Evolutionary conservation across 2,329 filamentous ascomycete genomes (phyloP).

Genomic region (Aspergillus amoenus): DNA sequence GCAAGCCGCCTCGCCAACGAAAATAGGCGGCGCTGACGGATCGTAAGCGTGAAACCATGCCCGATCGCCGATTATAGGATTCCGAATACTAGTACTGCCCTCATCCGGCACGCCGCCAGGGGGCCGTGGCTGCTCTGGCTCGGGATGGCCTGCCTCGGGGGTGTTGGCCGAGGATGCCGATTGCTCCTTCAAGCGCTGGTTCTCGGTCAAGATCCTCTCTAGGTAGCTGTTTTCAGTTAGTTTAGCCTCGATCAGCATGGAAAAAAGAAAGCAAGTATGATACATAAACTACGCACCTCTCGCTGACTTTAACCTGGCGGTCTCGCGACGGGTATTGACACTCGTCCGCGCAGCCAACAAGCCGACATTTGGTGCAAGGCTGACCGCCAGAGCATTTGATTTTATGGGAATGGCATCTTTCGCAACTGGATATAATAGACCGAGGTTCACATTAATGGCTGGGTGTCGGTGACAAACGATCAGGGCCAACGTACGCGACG

Average conservation of each 20-base stretch:
- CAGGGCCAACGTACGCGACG: conserved; percentile 27
- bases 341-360: conserved; percentile 37
- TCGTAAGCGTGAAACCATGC: conserved; percentile 39
- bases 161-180: conserved; percentile 27
- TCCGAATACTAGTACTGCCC: conserved; percentile 29
- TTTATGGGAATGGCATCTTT: conserved; percentile 48
- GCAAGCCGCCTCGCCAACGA: conserved; percentile 41
- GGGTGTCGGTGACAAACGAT: not conserved
- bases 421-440: conserved; percentile 30
- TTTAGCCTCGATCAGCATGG: not conserved
- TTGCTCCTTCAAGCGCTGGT: conserved; percentile 31
- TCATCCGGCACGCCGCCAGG: conserved; percentile 24
- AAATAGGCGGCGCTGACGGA: conserved; percentile 36
- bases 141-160: conserved; percentile 22
- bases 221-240: conserved; percentile 26
- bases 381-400: conserved; percentile 49
- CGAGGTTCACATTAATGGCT: not conserved
- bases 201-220: conserved; percentile 34
- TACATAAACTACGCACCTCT: conserved; percentile 24
- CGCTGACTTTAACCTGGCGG: conserved; percentile 42
- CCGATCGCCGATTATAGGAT: conserved; percentile 36
- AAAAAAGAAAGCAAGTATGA: not conserved
- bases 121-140: conserved; percentile 18
- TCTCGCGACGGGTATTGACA: conserved; percentile 45
- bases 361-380: conserved; percentile 44